A percentile compares a stretch with the other conserved stretches of the same genome.
Conservation (phyloP, 2,329 filamentous ascomycete species). For the Aspergillus sp. region DNA sequence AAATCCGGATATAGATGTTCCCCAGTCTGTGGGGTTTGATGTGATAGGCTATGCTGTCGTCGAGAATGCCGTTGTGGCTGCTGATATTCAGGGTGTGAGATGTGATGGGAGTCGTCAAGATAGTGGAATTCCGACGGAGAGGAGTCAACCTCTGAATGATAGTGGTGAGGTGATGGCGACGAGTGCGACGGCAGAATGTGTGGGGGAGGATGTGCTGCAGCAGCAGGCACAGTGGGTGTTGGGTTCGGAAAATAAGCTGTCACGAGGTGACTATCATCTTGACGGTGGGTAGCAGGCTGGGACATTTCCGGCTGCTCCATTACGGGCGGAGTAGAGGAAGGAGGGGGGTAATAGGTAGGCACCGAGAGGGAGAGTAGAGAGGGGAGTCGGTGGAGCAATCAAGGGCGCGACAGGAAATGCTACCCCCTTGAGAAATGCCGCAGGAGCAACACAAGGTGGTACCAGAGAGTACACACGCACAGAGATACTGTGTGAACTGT, state of each 20-base stretch:
- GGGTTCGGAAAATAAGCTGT: constrained; percentile 24
- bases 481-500: constrained; percentile 8
- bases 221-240: constrained; percentile 20
- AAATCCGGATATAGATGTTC: constrained; percentile 23
- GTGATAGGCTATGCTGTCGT: constrained; percentile 6
- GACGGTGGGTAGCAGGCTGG: constrained; percentile 38
- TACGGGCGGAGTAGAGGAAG: constrained; percentile 18
- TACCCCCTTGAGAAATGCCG: constrained; percentile 21
- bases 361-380: background rate
- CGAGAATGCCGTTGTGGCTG: constrained; percentile 16
- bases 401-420: constrained; percentile 19
- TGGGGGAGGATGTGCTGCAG: constrained; percentile 18
- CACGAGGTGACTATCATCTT: constrained; percentile 29
- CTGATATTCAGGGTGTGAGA: constrained; percentile 24
- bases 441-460: constrained; percentile 22
- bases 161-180: constrained; percentile 5
- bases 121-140: constrained; percentile 24
- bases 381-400: constrained; percentile 21
- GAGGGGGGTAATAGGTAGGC: constrained; percentile 11
- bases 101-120: constrained; percentile 22
- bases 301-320: constrained; percentile 41
- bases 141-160: constrained; percentile 9
- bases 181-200: constrained; percentile 13
- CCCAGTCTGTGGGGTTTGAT: constrained; percentile 13
- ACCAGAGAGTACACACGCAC: constrained; percentile 21